Evolutionary conservation across 768 basidiomycete genomes (phyloP).

Genomic region (Macrolepiota albuminosa): DNA sequence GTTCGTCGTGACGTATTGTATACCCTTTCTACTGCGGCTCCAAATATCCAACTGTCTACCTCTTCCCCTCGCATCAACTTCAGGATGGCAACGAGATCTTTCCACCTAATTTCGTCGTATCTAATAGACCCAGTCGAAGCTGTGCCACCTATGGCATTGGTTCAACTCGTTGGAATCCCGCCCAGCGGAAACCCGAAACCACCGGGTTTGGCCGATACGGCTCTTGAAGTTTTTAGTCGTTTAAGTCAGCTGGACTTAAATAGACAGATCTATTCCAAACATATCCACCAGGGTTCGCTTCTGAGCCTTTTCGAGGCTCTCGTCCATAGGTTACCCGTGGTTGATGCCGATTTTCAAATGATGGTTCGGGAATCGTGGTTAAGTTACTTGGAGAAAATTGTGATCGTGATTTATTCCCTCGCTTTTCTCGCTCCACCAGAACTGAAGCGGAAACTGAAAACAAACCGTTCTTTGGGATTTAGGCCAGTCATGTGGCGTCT

Average conservation of each 20-base stretch:
- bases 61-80: conserved; percentile 35
- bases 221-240: conserved; percentile 83
- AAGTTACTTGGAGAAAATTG: conserved; percentile 71
- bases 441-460: conserved; percentile 67
- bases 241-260: conserved; percentile 75
- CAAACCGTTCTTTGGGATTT: conserved; percentile 62
- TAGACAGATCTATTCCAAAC: conserved; percentile 62
- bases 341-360: conserved; percentile 69
- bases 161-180: conserved; percentile 49
- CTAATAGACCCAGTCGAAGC: conserved; percentile 67
- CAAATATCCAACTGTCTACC: conserved; percentile 43
- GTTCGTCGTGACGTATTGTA: conserved; percentile 76
- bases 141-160: conserved; percentile 52
- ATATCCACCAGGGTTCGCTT: conserved; percentile 54
- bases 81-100: conserved; percentile 52
- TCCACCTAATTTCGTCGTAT: conserved; percentile 69
- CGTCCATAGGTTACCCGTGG: conserved; percentile 79
- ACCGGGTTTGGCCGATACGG: conserved; percentile 60
- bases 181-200: conserved; percentile 42
- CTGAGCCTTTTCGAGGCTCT: conserved; percentile 64
- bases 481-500: conserved; percentile 67
- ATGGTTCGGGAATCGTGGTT: conserved; percentile 64
- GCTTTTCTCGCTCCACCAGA: conserved; percentile 77
- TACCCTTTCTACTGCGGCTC: conserved; percentile 60
- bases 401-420: conserved; percentile 83